These are phyloP conservation scores for Ramalina peruviana DNA, from an alignment of 495 filamentous ascomycete genomes.

Conservation along the genomic window DNA sequence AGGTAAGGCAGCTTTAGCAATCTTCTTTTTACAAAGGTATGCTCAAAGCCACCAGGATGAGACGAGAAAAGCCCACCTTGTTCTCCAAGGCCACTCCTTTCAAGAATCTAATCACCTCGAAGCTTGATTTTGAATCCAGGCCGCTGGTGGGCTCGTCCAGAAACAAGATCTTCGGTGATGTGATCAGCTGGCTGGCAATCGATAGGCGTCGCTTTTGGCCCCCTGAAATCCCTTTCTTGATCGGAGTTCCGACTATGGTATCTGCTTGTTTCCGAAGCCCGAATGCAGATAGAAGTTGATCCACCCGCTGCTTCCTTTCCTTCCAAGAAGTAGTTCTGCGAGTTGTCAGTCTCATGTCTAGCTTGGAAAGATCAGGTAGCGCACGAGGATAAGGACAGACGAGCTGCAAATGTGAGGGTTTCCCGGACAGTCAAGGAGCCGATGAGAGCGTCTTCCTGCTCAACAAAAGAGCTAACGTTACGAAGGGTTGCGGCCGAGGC, in stretches of 20 bases:
- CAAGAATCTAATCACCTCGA: slow-evolving; percentile 52
- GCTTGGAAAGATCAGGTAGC: background rate
- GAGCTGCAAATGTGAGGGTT: slow-evolving; percentile 56
- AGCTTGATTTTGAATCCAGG: slow-evolving; percentile 56
- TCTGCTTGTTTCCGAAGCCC: slow-evolving; percentile 49
- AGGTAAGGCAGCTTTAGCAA: background rate
- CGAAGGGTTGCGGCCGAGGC: slow-evolving; percentile 20
- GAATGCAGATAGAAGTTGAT: slow-evolving; percentile 43
- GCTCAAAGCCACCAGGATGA: background rate
- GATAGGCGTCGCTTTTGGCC: slow-evolving; percentile 70
- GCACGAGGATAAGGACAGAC: slow-evolving; percentile 43
- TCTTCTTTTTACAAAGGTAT: background rate
- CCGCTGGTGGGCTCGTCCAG: slow-evolving; percentile 74
- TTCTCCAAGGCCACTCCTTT: slow-evolving; percentile 48
- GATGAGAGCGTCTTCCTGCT: slow-evolving; percentile 74
- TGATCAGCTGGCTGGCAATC: slow-evolving; percentile 67
- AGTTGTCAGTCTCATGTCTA: background rate
- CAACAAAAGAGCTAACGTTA: slow-evolving; percentile 41
- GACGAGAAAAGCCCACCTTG: slow-evolving; percentile 33
- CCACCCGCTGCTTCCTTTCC: slow-evolving; percentile 39
- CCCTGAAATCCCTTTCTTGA: slow-evolving; percentile 64
- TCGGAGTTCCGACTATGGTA: slow-evolving; percentile 61
- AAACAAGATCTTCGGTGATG: slow-evolving; percentile 63
- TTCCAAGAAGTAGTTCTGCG: slow-evolving; percentile 26
- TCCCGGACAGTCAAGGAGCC: slow-evolving; percentile 65